These are phyloP conservation scores for Abrus precatorius DNA, from an alignment of 306 rosid genomes.

Conservation along the genomic window DNA sequence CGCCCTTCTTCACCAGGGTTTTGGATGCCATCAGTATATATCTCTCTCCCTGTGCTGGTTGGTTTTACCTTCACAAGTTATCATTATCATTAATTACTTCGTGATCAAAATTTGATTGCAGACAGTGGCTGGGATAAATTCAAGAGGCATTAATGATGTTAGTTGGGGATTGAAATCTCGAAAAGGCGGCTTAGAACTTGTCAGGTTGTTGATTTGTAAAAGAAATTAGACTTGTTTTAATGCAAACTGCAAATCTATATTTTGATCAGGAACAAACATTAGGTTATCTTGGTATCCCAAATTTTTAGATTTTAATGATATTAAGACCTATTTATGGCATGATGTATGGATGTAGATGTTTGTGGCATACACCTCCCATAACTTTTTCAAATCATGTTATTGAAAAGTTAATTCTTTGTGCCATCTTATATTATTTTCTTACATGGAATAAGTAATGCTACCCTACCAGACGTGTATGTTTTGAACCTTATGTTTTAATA, in stretches of 20 bases:
- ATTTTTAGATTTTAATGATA: constrained; percentile 4
- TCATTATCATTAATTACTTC: constrained; percentile 19
- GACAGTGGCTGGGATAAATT: constrained; percentile 66
- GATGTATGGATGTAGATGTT: constrained; percentile 21
- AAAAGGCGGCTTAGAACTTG: constrained; percentile 80
- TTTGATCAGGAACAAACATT: constrained; percentile 27
- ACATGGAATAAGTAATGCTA: background rate
- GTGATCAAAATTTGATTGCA: constrained; percentile 53
- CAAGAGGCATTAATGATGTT: constrained; percentile 67
- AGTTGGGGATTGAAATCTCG: constrained; percentile 69
- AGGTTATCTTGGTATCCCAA: constrained; percentile 14
- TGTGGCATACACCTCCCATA: background rate
- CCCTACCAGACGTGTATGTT: background rate
- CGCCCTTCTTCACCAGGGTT: constrained; percentile 75
- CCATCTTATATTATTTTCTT: constrained; percentile 2
- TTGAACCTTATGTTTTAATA: background rate
- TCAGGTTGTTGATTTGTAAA: constrained; percentile 69
- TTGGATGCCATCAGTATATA: constrained; percentile 74
- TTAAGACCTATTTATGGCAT: constrained; percentile 13
- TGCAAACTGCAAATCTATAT: constrained; percentile 33
- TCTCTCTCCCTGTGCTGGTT: constrained; percentile 33
- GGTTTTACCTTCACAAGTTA: constrained; percentile 27
- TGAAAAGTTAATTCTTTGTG: constrained; percentile 1
- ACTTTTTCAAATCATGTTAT: background rate
- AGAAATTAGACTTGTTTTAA: constrained; percentile 37